Evolutionary conservation across 371 early-diverging fungal species (phyloP), one percentile per base, ranked within the genome.

Genomic region (Mucor irregularis): DNA sequence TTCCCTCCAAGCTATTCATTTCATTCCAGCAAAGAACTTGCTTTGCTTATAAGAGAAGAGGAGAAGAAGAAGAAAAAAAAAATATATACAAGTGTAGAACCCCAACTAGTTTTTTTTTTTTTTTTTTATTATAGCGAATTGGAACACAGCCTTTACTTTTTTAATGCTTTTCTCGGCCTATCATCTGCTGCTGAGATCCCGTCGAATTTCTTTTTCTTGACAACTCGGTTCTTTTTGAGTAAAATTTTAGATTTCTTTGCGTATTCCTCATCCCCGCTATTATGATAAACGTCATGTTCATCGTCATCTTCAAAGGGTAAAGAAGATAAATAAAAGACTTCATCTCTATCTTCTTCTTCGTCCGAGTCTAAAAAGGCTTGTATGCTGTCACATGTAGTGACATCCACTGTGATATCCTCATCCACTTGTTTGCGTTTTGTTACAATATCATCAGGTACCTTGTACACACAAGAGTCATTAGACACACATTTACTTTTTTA

Each of bases 311-410:
- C 53, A 38, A 56, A 56, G 2, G 62, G 45, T 51, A 66, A 40
- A 13, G 64, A 55, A 3, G 71, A 62, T 28, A 76, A 25, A 56
- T 70, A 76, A 29, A 64, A 66, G 0, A 76, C 56, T 29, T 74
- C 67, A 3, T 62, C 58, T 9, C 69, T 74, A n/a, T 82, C 84
- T 26, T 79, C 73, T 14, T 83, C 82, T 14, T 73, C 76, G 28
- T 82, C 86, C 5, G 85, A 81, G 47, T 87, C 89, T 26, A 84
- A 70, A 61, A 83, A 89, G 0, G 85, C 84, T 33, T 86, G 83
- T 17, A 84, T 81, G 42, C 78, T 68, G 30, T 86, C 89, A 21
- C 79, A 80, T 5, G 85, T 82, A 1, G 85, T 84, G 26, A 89
- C 82, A 56, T 84, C 81, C 3, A 82, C 73, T 4, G 74, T 46